Conservation (phyloP, 345 rosid genomes). For the Salix suchowensis region DNA sequence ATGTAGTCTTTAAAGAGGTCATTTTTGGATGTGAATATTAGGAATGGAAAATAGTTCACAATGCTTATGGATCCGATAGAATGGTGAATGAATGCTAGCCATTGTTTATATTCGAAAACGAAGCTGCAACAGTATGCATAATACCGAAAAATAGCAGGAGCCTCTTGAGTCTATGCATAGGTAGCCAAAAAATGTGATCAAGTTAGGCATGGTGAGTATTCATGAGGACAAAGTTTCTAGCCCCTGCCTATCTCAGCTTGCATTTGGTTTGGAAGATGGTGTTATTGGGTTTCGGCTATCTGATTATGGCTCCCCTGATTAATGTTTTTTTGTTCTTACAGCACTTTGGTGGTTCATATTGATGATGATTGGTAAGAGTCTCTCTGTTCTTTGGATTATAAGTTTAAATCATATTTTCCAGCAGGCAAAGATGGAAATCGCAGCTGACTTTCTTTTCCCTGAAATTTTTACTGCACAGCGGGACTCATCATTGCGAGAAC, state of each 20-base stretch:
- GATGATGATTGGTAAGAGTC: constrained; percentile 7
- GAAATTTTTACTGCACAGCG: constrained; percentile 2
- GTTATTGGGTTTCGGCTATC: not conserved
- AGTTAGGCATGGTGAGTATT: not conserved
- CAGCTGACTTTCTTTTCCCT: not conserved
- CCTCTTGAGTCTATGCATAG: not conserved
- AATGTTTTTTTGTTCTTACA: not conserved
- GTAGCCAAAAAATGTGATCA: not conserved
- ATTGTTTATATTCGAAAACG: not conserved
- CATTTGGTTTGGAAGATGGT: not conserved
- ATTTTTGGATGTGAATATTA: not conserved
- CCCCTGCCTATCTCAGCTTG: not conserved
- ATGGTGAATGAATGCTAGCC: not conserved
- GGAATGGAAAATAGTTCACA: not conserved
- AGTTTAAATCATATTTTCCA: not conserved
- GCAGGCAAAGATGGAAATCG: not conserved
- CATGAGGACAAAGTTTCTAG: not conserved
- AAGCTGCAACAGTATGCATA: not conserved
- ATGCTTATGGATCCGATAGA: not conserved
- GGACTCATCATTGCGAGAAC: not conserved
- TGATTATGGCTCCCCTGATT: not conserved
- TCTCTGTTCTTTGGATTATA: not conserved
- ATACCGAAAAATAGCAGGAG: not conserved
- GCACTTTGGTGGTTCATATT: not conserved
- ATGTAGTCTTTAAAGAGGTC: too few species aligned